Evolutionary conservation across 331 rosid genomes (phyloP), one percentile per base, ranked within the genome.

Genomic region (Ulmus americana): DNA sequence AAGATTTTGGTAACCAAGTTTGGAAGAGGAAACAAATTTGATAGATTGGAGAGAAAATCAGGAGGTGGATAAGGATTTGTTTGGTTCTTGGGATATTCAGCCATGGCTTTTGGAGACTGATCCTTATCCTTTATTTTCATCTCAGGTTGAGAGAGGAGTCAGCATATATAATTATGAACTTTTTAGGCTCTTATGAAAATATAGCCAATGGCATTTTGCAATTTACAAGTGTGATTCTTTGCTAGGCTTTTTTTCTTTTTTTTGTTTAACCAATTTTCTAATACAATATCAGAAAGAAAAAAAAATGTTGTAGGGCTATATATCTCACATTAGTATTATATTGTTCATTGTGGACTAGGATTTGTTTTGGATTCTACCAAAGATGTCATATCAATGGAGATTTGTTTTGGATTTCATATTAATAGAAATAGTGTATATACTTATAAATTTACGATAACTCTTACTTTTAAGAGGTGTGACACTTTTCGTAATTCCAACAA

Each of bases 141-240:
- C 50, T 50, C 72, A 71, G 59, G 16, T 76, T 59, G 78, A 78
- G 65, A 74, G 69, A 69, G 87, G 80, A 45, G 73, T 87, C 49
- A 82, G 85, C 68, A 77, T 85, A 54, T 85, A 76, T 28, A 91
- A 85, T 63, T 82, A 85, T 44, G 95, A 81, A 65, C 69, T 79
- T 35, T 74, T 77, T 11, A 86, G 88, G 71, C n/a, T 78, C 1
- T n/a, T 76, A 18, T 71, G 63, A 78, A 48, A 55, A 47, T 10
- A 47, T 47, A 4, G 6, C n/a, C 52, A 10, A 13, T 10, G 22
- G 22, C 22, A 20, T 20, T 20, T 20, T 1, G 22, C 22, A 1
- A 1, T 47, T 47, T 47, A 47, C 52, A 20, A 47, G 4, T 47
- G 52, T 47, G n/a, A 13, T 47, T 47, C 16, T 13, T 47, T 13